Evolutionary conservation across 768 basidiomycete species (phyloP).

Genomic region (Filobasidium floriforme): DNA sequence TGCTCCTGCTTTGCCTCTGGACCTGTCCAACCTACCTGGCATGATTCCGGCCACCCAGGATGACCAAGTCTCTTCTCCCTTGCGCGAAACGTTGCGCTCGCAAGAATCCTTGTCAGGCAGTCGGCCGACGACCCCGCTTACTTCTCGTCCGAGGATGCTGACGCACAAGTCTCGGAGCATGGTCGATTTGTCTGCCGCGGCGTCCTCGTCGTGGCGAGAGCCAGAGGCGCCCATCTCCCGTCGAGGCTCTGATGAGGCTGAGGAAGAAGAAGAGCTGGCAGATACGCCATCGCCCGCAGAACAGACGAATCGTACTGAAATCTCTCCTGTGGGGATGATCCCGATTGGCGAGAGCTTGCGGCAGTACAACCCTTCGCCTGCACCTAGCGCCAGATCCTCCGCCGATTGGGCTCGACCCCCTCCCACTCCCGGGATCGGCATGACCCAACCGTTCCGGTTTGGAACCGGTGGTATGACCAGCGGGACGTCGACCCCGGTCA

Average conservation of each 20-base stretch:
- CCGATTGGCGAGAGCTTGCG: background rate
- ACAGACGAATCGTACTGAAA: slow-evolving; percentile 7
- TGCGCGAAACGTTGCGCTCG: background rate
- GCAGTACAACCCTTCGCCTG: slow-evolving; percentile 21
- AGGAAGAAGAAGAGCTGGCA: too few relatives aligned
- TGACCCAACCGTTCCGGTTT: slow-evolving; percentile 17
- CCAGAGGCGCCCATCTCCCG: slow-evolving; percentile 15
- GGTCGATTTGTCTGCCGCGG: slow-evolving; percentile 28
- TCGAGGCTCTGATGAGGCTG: too few relatives aligned
- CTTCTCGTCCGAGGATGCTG: slow-evolving; percentile 29
- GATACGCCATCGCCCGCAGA: too few relatives aligned
- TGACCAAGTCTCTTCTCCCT: too few relatives aligned
- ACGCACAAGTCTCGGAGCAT: slow-evolving; percentile 33
- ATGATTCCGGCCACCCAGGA: slow-evolving; percentile 2
- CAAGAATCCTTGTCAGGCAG: background rate
- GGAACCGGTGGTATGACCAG: background rate
- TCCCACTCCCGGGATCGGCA: slow-evolving; percentile 37
- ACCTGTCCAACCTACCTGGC: background rate
- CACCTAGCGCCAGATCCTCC: slow-evolving; percentile 3
- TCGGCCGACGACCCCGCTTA: background rate
- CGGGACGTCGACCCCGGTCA: slow-evolving; percentile 1
- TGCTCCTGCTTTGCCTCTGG: background rate
- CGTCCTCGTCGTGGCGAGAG: background rate
- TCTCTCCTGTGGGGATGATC: slow-evolving; percentile 22
- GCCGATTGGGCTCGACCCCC: slow-evolving; percentile 38